Evolutionary conservation across 2,329 filamentous ascomycete genomes (phyloP), one percentile per base, ranked within the genome.

Genomic region (Fusarium sp.): DNA sequence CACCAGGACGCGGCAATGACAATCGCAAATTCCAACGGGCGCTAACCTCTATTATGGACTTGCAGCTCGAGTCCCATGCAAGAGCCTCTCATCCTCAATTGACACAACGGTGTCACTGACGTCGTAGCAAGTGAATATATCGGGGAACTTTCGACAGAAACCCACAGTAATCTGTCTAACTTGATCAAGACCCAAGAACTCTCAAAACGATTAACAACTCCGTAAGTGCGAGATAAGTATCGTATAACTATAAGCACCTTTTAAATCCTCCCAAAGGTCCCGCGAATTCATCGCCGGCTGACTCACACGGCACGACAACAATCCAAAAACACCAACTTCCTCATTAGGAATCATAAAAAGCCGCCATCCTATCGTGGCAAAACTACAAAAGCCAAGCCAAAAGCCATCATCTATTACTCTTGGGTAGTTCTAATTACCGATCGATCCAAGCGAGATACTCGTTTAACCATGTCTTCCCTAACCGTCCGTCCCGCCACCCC

Each of bases 401-500:
- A 23, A 63, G 7, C 13, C 21, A 16, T 21, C 4, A 55, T 23
- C 21, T 2, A 23, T 2, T 23, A 21, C 23, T 21, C 16, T 45
- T 11, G 10, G 27, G 27, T 27, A 30, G n/a, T 20, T 5, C 9
- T 55, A 14, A 18, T 18, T 25, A 53, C 23, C 49, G 49, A 53
- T 42, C 49, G 34, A 53, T 53, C 37, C 49, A 53, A 53, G 49
- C 49, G 49, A 37, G 10, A 34, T 32, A 32, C 27, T 25, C 30
- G 23, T 28, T 12, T 49, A 49, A 23, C 23, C n/a, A 74, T 74
- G 67, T 20, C 56, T 27, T 40, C 50, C 6, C 34, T 66, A 28
- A 64, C 34, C 7, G 61, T 75, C 37, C 72, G 72, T 28, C 69
- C 51, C 14, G 72, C 71, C 30, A 69, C 61, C 11, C 23, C 66